These are phyloP conservation scores for Lachancea sp. DNA, from an alignment of 805 yeast genomes.

Conservation along the genomic window DNA sequence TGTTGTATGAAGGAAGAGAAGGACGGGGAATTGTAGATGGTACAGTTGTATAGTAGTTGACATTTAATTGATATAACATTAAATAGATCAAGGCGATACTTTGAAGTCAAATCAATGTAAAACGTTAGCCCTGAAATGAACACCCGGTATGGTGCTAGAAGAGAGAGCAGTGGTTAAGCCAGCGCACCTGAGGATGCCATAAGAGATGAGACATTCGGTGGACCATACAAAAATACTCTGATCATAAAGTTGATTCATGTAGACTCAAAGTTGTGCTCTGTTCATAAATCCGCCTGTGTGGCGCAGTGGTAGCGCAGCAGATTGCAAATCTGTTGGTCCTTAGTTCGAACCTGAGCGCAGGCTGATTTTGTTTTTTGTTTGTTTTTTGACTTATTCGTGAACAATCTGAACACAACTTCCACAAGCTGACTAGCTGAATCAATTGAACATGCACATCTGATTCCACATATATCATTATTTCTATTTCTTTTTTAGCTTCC, in stretches of 20 bases:
- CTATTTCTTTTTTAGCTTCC: constrained; percentile 32
- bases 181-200: not conserved
- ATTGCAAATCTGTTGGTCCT: constrained; percentile 98
- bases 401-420: too few species aligned
- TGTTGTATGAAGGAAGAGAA: constrained; percentile 6
- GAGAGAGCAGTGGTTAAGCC: not conserved
- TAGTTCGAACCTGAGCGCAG: constrained; percentile 92
- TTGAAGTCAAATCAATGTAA: not conserved
- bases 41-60: constrained; percentile 14
- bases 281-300: constrained; percentile 47
- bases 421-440: too few species aligned
- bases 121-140: too few species aligned
- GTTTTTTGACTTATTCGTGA: too few species aligned
- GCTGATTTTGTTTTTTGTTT: constrained; percentile 37
- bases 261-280: too few species aligned
- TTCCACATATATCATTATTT: too few species aligned
- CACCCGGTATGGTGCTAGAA: too few species aligned
- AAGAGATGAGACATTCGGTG: not conserved
- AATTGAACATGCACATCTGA: too few species aligned
- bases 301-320: constrained; percentile 99
- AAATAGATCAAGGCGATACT: constrained; percentile 11
- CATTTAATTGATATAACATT: constrained; percentile 13
- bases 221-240: not conserved
- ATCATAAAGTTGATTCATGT: too few species aligned
- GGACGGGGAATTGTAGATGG: constrained; percentile 8